Evolutionary conservation across 441 rosid species (phyloP), one percentile per base, ranked within the genome.

Genomic region (Euphorbia schlechtendalii): DNA sequence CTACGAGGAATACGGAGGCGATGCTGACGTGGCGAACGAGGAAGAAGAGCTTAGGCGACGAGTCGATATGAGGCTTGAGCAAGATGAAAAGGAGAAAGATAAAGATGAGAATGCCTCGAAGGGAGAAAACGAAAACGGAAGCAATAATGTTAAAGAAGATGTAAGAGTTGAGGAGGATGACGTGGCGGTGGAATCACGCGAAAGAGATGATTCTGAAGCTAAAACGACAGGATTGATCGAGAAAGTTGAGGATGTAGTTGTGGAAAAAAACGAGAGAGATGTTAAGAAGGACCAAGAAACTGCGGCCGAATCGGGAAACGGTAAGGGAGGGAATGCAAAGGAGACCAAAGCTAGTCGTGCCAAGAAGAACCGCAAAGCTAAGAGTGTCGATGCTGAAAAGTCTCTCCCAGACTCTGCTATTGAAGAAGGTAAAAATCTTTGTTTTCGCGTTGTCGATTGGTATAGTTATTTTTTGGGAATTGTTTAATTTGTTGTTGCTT

Each of bases 381-480:
- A 55, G 63, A 51, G 59, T 64, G 70, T 41, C 64, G 74, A 70
- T n/a, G n/a, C n/a, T n/a, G n/a, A n/a, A n/a, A 43, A 25, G 34
- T 46, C 41, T 48, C 28, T 45, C 21, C 0, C 41, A 28, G 62
- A 55, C 25, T n/a, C 17, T 55, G 71, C 21, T 14, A 46, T 62
- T 43, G 28, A 38, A 60, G 74, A 74, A 77, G 92, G 89, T 84
- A 77, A 73, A 67, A n/a, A n/a, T n/a, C n/a, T n/a, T n/a, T n/a
- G n/a, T n/a, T n/a, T n/a, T n/a, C n/a, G n/a, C n/a, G n/a, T n/a
- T n/a, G n/a, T n/a, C n/a, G n/a, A n/a, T n/a, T n/a, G n/a, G n/a
- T 45, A n/a, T n/a, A n/a, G n/a, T n/a, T n/a, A n/a, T n/a, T n/a
- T n/a, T n/a, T n/a, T n/a, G n/a, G n/a, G n/a, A n/a, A n/a, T n/a